Base-by-base conservation (phyloP, 768 basidiomycete species). In the Hebeloma cylindrosporum region DNA sequence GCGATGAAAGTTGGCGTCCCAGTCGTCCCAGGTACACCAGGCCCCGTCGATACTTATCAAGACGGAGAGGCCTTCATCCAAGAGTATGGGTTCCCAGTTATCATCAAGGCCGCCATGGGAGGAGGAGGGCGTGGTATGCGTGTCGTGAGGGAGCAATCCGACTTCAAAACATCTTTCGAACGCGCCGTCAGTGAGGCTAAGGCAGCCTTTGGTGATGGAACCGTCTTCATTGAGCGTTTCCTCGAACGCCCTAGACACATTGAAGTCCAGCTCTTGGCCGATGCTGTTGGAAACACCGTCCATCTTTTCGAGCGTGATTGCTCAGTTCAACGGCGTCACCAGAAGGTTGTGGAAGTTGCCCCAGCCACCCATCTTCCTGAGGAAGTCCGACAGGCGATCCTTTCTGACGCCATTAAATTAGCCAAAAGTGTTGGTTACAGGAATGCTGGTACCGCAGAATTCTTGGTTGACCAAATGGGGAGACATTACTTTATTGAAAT, bases 401-500 rank as follows among this genome's bases (percentile, higher is more conserved):
- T 93, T 40, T 57, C 66, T 25, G 95, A 97, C 64, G 96, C 96
- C 7, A 91, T 97, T 72, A 97, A 87, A 72, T 77, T 98, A 44
- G 93, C 93, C 43, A 86, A 80, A 69, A 90, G 88, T 45, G 96
- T 98, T 54, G 82, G 86, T 5, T 99, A 99, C 67, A 80, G 92
- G 53, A 97, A 96, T 66, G 96, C 96, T 40, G 95, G 96, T 53
- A 98, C 96, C 28, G 93, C 92, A 18, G 96, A 99, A 71, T 99
- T 98, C 75, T 75, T 99, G 67, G 93, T 98, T 51, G 96, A 98
- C 68, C 89, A 93, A 63, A 82, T 88, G 75, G 93, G 91, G 57
- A 79, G 93, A 56, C 93, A 96, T 68, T 98, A 98, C 70, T 98
- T 99, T 72, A 98, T 99, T 60, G 96, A 99, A 70, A 97, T 99